Conservation (phyloP, 352 stramenopile species). For the Globisporangium polare region DNA sequence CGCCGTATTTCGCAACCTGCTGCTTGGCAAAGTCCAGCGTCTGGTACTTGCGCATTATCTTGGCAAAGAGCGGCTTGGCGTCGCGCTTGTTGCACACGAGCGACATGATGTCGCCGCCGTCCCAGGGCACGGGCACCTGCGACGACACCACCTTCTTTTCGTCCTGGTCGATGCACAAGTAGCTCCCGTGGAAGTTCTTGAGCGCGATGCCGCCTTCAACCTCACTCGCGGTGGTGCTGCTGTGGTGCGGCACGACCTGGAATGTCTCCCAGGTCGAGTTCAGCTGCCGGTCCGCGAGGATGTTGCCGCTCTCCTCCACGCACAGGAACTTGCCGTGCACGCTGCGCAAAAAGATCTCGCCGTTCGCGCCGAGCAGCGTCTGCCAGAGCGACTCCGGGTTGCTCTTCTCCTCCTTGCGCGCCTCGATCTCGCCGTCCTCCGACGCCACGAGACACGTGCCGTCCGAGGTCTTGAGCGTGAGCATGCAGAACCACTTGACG, state of each 20-base stretch:
- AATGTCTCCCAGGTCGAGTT: constrained; percentile 90
- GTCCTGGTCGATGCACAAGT: constrained; percentile 61
- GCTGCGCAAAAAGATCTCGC: constrained; percentile 70
- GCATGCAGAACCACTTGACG: constrained; percentile 69
- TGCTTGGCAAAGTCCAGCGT: constrained; percentile 45
- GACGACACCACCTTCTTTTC: constrained; percentile 36
- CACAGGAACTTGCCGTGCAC: constrained; percentile 83
- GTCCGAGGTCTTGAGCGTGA: constrained; percentile 57
- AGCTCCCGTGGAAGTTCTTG: constrained; percentile 75
- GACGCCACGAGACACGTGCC: constrained; percentile 64
- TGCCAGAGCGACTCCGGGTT: constrained; percentile 62
- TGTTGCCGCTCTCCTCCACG: constrained; percentile 66
- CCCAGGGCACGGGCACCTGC: constrained; percentile 58
- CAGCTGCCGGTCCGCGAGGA: constrained; percentile 60
- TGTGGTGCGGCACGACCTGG: constrained; percentile 63
- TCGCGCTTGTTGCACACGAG: constrained; percentile 72
- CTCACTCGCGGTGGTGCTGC: background rate
- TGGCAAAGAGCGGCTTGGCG: constrained; percentile 44
- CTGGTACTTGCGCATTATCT: constrained; percentile 78
- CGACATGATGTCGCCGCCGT: constrained; percentile 62
- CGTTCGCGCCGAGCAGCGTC: constrained; percentile 49
- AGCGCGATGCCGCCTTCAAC: constrained; percentile 53
- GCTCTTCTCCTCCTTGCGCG: constrained; percentile 18
- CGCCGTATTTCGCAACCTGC: constrained; percentile 41
- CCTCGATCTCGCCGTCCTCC: constrained; percentile 59